Evolutionary conservation across 192 early-diverging fungal species (phyloP).

Genomic region (Linnemannia zychae): DNA sequence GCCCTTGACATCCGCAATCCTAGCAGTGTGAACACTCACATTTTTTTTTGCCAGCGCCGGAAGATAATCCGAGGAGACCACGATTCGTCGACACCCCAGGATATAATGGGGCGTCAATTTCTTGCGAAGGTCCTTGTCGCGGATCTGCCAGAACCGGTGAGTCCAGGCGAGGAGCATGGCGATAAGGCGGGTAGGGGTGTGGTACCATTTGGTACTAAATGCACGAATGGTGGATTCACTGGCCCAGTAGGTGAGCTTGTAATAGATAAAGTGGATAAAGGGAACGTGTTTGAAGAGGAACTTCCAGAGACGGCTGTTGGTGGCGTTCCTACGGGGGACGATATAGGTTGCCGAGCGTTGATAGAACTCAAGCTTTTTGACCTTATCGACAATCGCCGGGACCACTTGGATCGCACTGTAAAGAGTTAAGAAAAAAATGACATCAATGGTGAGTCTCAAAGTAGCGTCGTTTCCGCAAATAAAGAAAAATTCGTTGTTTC

Average conservation of each 20-base stretch:
- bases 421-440: background rate
- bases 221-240: background rate
- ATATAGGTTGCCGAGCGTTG: conserved; percentile 61
- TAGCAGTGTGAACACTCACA: conserved; percentile 15
- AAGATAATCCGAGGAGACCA: conserved; percentile 28
- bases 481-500: background rate
- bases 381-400: conserved; percentile 52
- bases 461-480: background rate
- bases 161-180: conserved; percentile 8
- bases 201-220: conserved; percentile 7
- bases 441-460: background rate
- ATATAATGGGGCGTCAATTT: conserved; percentile 56
- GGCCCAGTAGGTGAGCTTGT: conserved; percentile 3
- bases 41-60: conserved; percentile 24
- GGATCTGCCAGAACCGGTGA: conserved; percentile 8
- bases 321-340: conserved; percentile 15
- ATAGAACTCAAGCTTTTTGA: conserved; percentile 45
- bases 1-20: conserved; percentile 17
- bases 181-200: background rate
- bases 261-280: conserved; percentile 13
- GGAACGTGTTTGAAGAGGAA: conserved; percentile 46
- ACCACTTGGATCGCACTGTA: conserved; percentile 56
- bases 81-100: conserved; percentile 46
- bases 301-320: conserved; percentile 31
- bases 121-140: conserved; percentile 15